Base-by-base conservation (phyloP, 352 stramenopile genomes). In the Globisporangium nodosum region DNA sequence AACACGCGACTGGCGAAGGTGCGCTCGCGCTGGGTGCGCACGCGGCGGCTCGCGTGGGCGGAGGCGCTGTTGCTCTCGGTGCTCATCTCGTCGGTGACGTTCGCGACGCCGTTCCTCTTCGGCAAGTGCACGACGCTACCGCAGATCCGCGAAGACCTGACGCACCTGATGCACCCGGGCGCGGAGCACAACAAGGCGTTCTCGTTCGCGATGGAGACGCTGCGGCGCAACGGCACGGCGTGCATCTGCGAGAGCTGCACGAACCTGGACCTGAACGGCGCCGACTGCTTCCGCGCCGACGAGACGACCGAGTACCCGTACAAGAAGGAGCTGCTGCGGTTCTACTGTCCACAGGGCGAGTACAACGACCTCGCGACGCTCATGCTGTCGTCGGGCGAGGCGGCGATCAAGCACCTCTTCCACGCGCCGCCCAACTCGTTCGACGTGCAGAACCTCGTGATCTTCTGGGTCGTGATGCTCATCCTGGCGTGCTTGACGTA, bases 351-450 rank as follows among this genome's bases (percentile, higher is more conserved):
- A 5, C 64, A 94, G 3, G 97, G 90, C 37, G 73, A 99, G 61
- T 99, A 99, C 85, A 99, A 99, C 64, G 94, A 98, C 68, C 78
- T 99, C 33, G 97, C 96, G 2, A 96, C 88, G 59, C 74, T 99
- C 5, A 97, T 98, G 73, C 85, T 99, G 30, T 90, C 89, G 18
- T 91, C 97, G 55, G 89, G 94, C 37, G 96, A 99, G 73, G 88
- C 88, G 47, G 94, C 88, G 6, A 94, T 94, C 65, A 97, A 97
- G 61, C 91, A 98, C 64, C 76, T 99, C 16, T 99, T 99, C 70
- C 97, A 99, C 58, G 78, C 80, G 0, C 81, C 81, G 0, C 74
- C 81, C 3, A 78, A 88, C 47, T 78, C 78, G 21, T 93, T 93
- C 48, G 74, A 88, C 43, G 78, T 93, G 42, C 68, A 67, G 21